phyloP scores from a whole-genome alignment of 1,284 basidiomycete genomes.

The Vanrija sp. region DNA sequence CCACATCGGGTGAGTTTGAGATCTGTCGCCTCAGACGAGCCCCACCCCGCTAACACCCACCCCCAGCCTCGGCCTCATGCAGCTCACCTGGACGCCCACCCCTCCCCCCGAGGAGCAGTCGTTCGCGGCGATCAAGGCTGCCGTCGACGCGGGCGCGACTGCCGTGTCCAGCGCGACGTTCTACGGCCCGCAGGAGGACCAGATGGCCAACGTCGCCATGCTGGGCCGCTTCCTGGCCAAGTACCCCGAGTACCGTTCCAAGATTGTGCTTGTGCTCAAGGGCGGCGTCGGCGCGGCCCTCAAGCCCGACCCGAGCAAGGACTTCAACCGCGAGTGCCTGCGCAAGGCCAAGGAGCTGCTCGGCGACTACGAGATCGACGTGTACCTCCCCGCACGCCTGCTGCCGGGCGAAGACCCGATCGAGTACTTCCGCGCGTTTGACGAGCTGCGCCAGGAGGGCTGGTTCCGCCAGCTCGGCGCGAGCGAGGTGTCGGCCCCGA shows the following conservation, averaged over 20 bases:
- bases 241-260: slow-evolving; percentile 58
- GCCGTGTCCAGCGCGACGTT: slow-evolving; percentile 49
- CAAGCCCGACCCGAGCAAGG: slow-evolving; percentile 36
- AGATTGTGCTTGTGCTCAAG: slow-evolving; percentile 55
- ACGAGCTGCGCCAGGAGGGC: slow-evolving; percentile 33
- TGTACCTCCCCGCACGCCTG: slow-evolving; percentile 43
- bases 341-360: slow-evolving; percentile 48
- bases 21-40: background rate
- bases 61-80: slow-evolving; percentile 54
- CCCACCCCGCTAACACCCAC: background rate
- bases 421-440: slow-evolving; percentile 8
- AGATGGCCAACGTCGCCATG: slow-evolving; percentile 41
- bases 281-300: slow-evolving; percentile 46
- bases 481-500: slow-evolving; percentile 24
- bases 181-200: slow-evolving; percentile 33
- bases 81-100: slow-evolving; percentile 54
- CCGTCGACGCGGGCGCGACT: slow-evolving; percentile 57
- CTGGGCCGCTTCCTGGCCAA: slow-evolving; percentile 44
- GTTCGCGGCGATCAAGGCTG: slow-evolving; percentile 61
- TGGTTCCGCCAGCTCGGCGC: slow-evolving; percentile 30
- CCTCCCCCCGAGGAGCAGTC: slow-evolving; percentile 56
- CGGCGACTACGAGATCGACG: slow-evolving; percentile 53
- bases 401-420: slow-evolving; percentile 6
- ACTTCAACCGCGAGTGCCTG: slow-evolving; percentile 51
- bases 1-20: slow-evolving; percentile 28